These are phyloP conservation scores for Apiospora pterosperma DNA, from an alignment of 2,329 filamentous ascomycete genomes.

Conservation along the genomic window DNA sequence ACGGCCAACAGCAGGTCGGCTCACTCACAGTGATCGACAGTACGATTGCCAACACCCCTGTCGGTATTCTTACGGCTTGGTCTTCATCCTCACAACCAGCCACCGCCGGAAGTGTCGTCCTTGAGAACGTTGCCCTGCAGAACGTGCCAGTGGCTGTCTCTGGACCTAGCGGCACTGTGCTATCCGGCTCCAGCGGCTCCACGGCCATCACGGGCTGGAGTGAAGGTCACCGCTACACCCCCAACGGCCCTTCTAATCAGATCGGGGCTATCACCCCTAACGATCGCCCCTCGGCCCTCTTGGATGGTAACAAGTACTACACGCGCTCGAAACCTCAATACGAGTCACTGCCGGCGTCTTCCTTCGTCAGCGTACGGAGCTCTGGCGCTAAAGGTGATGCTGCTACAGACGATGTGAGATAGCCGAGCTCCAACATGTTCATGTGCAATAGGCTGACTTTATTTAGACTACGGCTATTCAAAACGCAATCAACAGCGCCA, in stretches of 20 bases:
- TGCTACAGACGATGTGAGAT: slow-evolving; percentile 58
- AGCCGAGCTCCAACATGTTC: slow-evolving; percentile 38
- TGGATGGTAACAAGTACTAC: slow-evolving; percentile 48
- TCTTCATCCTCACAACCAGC: slow-evolving; percentile 31
- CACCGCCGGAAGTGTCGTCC: slow-evolving; percentile 55
- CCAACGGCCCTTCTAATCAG: slow-evolving; percentile 35
- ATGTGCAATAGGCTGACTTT: slow-evolving; percentile 26
- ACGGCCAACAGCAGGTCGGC: slow-evolving; percentile 56
- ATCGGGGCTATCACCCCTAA: slow-evolving; percentile 45
- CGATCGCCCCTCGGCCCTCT: slow-evolving; percentile 49
- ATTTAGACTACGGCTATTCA: slow-evolving; percentile 52
- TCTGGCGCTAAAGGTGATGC: slow-evolving; percentile 69
- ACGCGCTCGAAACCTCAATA: slow-evolving; percentile 74
- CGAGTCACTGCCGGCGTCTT: slow-evolving; percentile 48
- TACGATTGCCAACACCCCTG: slow-evolving; percentile 58
- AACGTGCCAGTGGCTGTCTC: slow-evolving; percentile 39
- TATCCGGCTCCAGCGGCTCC: slow-evolving; percentile 53
- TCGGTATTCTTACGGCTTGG: slow-evolving; percentile 64
- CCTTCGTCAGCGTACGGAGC: slow-evolving; percentile 52
- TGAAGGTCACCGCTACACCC: slow-evolving; percentile 63
- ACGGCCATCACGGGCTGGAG: slow-evolving; percentile 59
- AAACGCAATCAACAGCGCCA: slow-evolving; percentile 48
- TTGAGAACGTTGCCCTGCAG: slow-evolving; percentile 43
- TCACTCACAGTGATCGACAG: slow-evolving; percentile 71
- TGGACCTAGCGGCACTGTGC: slow-evolving; percentile 39